These are phyloP conservation scores for Colletotrichum cordylinicola DNA, from an alignment of 2,329 filamentous ascomycete species.

Conservation along the genomic window DNA sequence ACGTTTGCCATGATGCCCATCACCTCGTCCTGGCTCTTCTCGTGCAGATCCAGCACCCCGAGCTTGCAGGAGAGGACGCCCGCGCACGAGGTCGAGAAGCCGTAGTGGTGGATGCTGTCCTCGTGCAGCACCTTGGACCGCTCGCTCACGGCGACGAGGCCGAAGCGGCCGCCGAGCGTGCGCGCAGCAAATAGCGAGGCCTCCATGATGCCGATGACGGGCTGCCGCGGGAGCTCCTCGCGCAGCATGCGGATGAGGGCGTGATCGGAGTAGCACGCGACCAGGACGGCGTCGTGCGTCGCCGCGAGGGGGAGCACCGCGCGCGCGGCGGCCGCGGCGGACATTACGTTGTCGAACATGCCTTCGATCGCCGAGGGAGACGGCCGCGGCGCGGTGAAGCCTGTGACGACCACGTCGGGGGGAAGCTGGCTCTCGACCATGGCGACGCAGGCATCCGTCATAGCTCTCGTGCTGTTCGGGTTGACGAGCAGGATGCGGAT, in stretches of 20 bases:
- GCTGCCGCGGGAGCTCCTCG: constrained; percentile 28
- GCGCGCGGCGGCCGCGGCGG: constrained; percentile 40
- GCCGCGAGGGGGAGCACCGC: constrained; percentile 33
- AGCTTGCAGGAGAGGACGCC: constrained; percentile 7
- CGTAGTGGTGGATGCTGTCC: constrained; percentile 20
- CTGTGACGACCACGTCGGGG: constrained; percentile 34
- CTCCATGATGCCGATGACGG: constrained; percentile 86
- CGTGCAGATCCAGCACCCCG: constrained; percentile 10
- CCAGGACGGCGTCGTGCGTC: constrained; percentile 41
- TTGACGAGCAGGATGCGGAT: constrained; percentile 72
- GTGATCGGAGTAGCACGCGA: constrained; percentile 16
- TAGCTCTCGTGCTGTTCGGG: constrained; percentile 75
- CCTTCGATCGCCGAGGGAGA: constrained; percentile 47
- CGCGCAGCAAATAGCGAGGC: constrained; percentile 43
- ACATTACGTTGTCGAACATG: constrained; percentile 68
- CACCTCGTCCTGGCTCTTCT: constrained; percentile 16
- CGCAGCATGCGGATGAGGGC: constrained; percentile 15
- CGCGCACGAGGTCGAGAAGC: constrained; percentile 6
- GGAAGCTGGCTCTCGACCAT: constrained; percentile 49
- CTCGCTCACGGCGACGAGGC: constrained; percentile 6
- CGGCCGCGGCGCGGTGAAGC: constrained; percentile 8
- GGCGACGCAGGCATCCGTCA: constrained; percentile 70
- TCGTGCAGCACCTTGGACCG: constrained; percentile 5
- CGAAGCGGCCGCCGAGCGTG: constrained; percentile 8
- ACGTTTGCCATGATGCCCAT: constrained; percentile 11